Base-by-base conservation (phyloP, 2,329 filamentous ascomycete genomes). In the Botrytis sinoallii region DNA sequence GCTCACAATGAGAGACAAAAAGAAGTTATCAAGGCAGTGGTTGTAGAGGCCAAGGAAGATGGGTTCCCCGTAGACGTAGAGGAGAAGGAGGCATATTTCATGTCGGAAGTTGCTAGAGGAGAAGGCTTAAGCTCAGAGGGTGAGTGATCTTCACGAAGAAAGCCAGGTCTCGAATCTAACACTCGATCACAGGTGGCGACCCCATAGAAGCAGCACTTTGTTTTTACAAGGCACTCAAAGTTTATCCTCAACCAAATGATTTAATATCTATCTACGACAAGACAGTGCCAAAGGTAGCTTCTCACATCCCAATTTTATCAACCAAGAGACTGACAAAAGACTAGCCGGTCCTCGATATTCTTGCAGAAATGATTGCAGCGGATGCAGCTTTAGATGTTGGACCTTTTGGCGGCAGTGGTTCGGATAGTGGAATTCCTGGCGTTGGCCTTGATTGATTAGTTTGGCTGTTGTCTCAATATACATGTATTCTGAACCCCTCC, bases 191-290 rank as follows among this genome's bases (percentile, higher is more conserved):
- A 93, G 91, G 91, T 78, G 85, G 89, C 78, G 89, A 91, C 81
- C 86, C 88, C 59, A 84, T 97, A 74, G 95, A 98, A 77, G 93
- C 96, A 70, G 95, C 96, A 66, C 86, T 98, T 75, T 94, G 93
- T 83, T 99, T 99, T 86, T 99, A 98, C 89, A 97, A 95, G 88
- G 96, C 95, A 63, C 89, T 99, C 78, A 99, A 99, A 89, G 96
- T 98, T 79, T 99, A 99, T 85, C 96, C 96, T 70, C 92, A 93
- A 80, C 96, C 95, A 20, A 89, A 91, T 79, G 96, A 98, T 81
- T 87, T 99, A 80, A 98, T 99, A 83, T 89, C 89, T 80, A 97
- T 99, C 84, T 99, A 99, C 85, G 96, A 99, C 84, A 97, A 97
- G 89, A 98, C 96, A 46, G 95, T 98, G 64, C 92, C 95, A 79